A percentile compares a stretch with the other conserved stretches of the same genome.
phyloP scores from a whole-genome alignment of 169 alveolate genomes.

The Amoebophrya sp. region DNA sequence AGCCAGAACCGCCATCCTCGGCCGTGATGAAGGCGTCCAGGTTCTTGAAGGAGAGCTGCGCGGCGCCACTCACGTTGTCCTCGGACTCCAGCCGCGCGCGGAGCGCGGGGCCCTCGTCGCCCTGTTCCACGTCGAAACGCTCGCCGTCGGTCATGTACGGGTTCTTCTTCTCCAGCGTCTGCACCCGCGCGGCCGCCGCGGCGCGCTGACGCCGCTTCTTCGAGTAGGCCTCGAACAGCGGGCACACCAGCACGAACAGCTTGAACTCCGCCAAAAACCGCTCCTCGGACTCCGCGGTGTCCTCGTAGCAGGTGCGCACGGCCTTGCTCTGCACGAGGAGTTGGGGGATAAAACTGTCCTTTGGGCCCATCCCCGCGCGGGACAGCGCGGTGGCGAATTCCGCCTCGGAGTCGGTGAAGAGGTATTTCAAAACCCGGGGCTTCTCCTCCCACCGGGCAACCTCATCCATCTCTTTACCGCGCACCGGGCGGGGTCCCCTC shows the following conservation, averaged over 20 bases:
- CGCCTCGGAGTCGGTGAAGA: background rate
- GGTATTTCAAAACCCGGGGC: background rate
- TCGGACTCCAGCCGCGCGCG: too few relatives aligned
- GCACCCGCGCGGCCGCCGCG: too few relatives aligned
- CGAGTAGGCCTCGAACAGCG: background rate
- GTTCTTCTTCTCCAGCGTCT: too few relatives aligned
- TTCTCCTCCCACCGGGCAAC: too few relatives aligned
- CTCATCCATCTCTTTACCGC: too few relatives aligned
- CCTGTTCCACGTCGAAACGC: too few relatives aligned
- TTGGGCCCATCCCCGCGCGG: background rate
- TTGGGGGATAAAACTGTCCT: background rate
- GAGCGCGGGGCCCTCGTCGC: too few relatives aligned
- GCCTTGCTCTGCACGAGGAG: background rate
- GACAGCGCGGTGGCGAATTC: background rate
- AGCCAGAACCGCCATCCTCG: background rate
- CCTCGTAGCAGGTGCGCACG: background rate
- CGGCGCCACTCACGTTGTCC: too few relatives aligned
- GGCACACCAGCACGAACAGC: background rate
- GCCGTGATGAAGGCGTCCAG: background rate
- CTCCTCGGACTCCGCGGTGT: background rate
- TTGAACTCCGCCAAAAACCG: background rate
- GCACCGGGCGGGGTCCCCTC: too few relatives aligned
- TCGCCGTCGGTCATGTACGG: too few relatives aligned
- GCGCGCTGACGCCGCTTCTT: background rate
- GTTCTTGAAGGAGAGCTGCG: background rate